A percentile compares a stretch with the other conserved stretches of the same genome.
These are phyloP conservation scores for Trichosanthes cucumerina DNA, from an alignment of 306 rosid species.

Conservation along the genomic window DNA sequence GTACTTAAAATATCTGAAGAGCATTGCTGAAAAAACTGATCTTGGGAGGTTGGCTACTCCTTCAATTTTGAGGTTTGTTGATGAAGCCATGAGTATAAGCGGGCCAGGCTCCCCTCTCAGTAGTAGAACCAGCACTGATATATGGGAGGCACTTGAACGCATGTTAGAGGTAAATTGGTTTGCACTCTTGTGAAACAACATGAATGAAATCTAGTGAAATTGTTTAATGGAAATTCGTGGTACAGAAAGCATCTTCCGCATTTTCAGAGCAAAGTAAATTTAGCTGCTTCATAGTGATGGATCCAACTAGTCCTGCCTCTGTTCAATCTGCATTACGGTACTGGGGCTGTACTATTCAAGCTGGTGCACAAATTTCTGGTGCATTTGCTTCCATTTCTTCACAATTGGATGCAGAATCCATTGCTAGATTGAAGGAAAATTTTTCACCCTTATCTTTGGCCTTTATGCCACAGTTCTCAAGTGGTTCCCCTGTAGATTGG, in stretches of 20 bases:
- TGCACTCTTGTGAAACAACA: background rate
- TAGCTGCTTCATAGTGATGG: constrained; percentile 71
- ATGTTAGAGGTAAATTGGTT: constrained; percentile 58
- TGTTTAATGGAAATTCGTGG: constrained; percentile 16
- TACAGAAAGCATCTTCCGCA: constrained; percentile 71
- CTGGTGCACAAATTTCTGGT: constrained; percentile 76
- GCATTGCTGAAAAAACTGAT: constrained; percentile 78
- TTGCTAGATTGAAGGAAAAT: constrained; percentile 27
- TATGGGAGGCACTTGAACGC: constrained; percentile 66
- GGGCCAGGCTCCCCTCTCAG: constrained; percentile 32
- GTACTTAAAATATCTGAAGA: constrained; percentile 70
- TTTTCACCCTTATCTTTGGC: constrained; percentile 69
- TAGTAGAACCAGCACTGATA: constrained; percentile 59
- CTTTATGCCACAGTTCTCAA: constrained; percentile 39
- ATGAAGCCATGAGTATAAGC: constrained; percentile 60
- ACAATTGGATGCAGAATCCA: constrained; percentile 27
- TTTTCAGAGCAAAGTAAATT: constrained; percentile 61
- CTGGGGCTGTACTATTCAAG: constrained; percentile 93
- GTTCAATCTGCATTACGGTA: constrained; percentile 65
- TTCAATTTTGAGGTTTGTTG: constrained; percentile 78
- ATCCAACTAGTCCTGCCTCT: constrained; percentile 54
- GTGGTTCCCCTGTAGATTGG: constrained; percentile 44
- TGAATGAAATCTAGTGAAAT: constrained; percentile 11
- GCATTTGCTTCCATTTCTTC: constrained; percentile 49
- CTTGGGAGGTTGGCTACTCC: constrained; percentile 91